phyloP scores from a whole-genome alignment of 2,329 filamentous ascomycete genomes.

The Nemania sp. region DNA sequence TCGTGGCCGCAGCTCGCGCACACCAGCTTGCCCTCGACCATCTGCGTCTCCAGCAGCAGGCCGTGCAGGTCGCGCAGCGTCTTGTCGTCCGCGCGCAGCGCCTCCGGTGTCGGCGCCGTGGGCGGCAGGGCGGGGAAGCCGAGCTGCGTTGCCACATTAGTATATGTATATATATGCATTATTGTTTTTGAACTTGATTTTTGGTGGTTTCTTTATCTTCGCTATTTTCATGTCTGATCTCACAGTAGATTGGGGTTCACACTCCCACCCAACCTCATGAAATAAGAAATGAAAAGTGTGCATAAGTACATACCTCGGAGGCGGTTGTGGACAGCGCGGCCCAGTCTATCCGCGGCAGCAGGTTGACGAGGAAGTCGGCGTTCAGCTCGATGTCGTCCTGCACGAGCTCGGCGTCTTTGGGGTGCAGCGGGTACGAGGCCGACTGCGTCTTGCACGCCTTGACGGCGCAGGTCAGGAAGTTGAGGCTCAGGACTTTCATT shows the following conservation, averaged over 20 bases:
- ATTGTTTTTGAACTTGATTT: neutral
- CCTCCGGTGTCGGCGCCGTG: conserved; percentile 63
- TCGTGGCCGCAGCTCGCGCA: conserved; percentile 92
- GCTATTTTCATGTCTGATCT: neutral
- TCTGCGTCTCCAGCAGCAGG: conserved; percentile 84
- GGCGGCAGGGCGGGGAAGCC: conserved; percentile 76
- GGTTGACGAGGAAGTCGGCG: conserved; percentile 76
- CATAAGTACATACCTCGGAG: conserved; percentile 74
- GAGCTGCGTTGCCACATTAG: conserved; percentile 54
- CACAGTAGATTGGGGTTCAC: too few species aligned
- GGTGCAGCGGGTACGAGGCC: conserved; percentile 85
- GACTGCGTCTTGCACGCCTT: conserved; percentile 87
- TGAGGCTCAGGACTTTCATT: conserved; percentile 96
- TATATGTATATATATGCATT: too few species aligned
- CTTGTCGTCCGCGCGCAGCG: conserved; percentile 67
- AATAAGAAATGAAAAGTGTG: neutral
- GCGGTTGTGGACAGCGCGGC: conserved; percentile 73
- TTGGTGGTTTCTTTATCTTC: neutral
- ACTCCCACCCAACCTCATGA: too few species aligned
- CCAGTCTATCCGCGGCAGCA: conserved; percentile 90
- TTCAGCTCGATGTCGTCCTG: conserved; percentile 82
- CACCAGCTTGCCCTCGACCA: conserved; percentile 84
- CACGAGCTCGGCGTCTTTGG: conserved; percentile 87
- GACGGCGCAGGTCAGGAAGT: conserved; percentile 94
- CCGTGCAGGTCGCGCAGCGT: conserved; percentile 77